A percentile compares a stretch with the other conserved stretches of the same genome.
These are phyloP conservation scores for Trichothecium sympodiale DNA, from an alignment of 2,329 filamentous ascomycete genomes.

Conservation along the genomic window DNA sequence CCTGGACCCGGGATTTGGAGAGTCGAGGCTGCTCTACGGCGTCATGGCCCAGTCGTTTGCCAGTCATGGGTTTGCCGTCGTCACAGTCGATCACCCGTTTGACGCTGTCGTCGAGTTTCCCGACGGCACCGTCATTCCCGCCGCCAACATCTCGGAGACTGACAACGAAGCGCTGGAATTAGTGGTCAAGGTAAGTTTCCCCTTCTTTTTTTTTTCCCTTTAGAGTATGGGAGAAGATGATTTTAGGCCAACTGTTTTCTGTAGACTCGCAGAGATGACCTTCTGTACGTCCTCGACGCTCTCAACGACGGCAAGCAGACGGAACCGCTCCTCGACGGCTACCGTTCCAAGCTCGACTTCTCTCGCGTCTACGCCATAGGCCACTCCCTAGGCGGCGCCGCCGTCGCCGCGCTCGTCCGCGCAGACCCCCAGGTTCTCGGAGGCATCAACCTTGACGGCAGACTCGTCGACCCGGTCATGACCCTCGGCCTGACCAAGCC, in stretches of 20 bases:
- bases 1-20: slow-evolving; percentile 32
- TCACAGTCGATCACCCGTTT: slow-evolving; percentile 37
- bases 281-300: slow-evolving; percentile 23
- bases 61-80: slow-evolving; percentile 32
- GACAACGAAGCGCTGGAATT: slow-evolving; percentile 9
- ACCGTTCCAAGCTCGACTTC: slow-evolving; percentile 13
- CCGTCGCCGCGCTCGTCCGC: slow-evolving; percentile 19
- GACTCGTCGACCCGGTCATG: slow-evolving; percentile 17
- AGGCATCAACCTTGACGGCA: slow-evolving; percentile 29
- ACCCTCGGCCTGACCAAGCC: slow-evolving; percentile 15
- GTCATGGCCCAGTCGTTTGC: slow-evolving; percentile 32
- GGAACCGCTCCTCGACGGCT: slow-evolving; percentile 7
- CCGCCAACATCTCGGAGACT: slow-evolving; percentile 8
- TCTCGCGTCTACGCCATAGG: slow-evolving; percentile 22
- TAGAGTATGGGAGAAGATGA: background rate
- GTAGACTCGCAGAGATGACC: slow-evolving; percentile 22
- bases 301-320: slow-evolving; percentile 11
- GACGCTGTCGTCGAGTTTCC: slow-evolving; percentile 36
- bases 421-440: slow-evolving; percentile 20
- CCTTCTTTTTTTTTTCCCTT: too few relatives aligned
- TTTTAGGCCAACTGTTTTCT: slow-evolving; percentile 1
- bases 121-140: slow-evolving; percentile 21
- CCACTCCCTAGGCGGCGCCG: slow-evolving; percentile 27
- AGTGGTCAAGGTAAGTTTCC: slow-evolving; percentile 8
- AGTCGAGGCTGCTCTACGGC: slow-evolving; percentile 29